Evolutionary conservation across 441 rosid species (phyloP), one percentile per base, ranked within the genome.

Genomic region (Omphalea diandra): DNA sequence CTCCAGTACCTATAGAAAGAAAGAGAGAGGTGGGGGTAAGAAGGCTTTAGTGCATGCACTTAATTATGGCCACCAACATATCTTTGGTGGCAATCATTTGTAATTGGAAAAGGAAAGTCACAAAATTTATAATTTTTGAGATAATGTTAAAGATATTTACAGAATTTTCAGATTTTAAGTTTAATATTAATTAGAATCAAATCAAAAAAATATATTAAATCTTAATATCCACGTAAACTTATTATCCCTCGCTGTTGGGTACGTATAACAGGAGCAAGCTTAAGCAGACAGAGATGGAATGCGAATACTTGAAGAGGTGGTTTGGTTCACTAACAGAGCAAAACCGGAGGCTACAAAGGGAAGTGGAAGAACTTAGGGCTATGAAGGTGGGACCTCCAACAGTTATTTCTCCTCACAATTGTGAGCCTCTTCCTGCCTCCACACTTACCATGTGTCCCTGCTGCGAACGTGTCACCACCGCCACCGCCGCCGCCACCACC

Each of bases 281-380:
- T 79, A 94, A 91, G 82, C 98, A 94, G 77, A 94, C 97, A 29
- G 98, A 91, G 75, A 84, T 94, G 87, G 98, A 94, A 78, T 94
- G 98, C 26, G 95, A 91, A 79, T 90, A 90, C 81, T 69, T 94
- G 69, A 94, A 90, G 83, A 84, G 98, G 71, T 90, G 98, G 96
- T 94, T 94, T 63, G 94, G 93, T 27, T 90, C 97, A 27, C 44
- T 94, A 64, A 94, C 95, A 0, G 97, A 91, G 71, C 97, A 94
- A 73, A 94, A 94, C 85, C 77, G 88, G 62, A 81, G 89, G 83
- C 90, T 94, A 24, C 96, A 88, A 41, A 77, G 89, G 73, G 97
- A 94, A 80, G 97, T 94, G 68, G 97, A 94, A 77, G 96, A 88
- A 87, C 92, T 94, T 4, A 75, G 96, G 67, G 90, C 95, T 12